Conservation (phyloP, 148 eudicot genomes). For the Tetragonia tetragonoides region DNA sequence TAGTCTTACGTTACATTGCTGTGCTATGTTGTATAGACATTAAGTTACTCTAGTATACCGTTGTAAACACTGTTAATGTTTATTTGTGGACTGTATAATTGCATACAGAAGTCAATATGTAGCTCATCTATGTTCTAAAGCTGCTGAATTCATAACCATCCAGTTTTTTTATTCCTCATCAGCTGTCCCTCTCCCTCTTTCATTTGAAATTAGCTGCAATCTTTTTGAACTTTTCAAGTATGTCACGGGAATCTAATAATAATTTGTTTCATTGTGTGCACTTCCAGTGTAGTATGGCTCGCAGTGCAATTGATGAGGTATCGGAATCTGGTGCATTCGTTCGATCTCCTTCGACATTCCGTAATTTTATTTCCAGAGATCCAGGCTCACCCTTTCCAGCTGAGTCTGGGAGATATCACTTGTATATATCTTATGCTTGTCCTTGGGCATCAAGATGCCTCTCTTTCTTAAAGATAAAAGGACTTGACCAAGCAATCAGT, state of each 20-base stretch:
- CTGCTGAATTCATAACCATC: no score
- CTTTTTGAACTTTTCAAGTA: no score
- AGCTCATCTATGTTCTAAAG: no score
- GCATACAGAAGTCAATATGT: no score
- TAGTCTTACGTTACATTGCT: no score
- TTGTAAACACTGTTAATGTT: no score
- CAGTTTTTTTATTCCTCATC: no score
- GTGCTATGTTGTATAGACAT: no score
- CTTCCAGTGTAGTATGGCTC: constrained; percentile 49
- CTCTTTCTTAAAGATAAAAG: constrained; percentile 68
- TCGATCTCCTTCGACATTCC: constrained; percentile 71
- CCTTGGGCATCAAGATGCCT: constrained; percentile 94
- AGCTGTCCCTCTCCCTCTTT: no score
- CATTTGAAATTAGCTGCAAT: no score
- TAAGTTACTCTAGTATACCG: no score
- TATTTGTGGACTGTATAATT: no score
- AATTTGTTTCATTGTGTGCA: neutral
- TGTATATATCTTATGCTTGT: constrained; percentile 90
- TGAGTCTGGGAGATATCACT: constrained; percentile 88
- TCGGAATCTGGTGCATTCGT: constrained; percentile 68
- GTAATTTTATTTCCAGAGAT: constrained; percentile 68
- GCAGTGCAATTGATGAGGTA: constrained; percentile 66
- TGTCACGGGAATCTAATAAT: neutral
- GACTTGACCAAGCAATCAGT: constrained; percentile 76
- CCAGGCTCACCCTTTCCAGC: constrained; percentile 63